Evolutionary conservation across 768 basidiomycete species (phyloP).

Genomic region (Kwoniella botswanensis): DNA sequence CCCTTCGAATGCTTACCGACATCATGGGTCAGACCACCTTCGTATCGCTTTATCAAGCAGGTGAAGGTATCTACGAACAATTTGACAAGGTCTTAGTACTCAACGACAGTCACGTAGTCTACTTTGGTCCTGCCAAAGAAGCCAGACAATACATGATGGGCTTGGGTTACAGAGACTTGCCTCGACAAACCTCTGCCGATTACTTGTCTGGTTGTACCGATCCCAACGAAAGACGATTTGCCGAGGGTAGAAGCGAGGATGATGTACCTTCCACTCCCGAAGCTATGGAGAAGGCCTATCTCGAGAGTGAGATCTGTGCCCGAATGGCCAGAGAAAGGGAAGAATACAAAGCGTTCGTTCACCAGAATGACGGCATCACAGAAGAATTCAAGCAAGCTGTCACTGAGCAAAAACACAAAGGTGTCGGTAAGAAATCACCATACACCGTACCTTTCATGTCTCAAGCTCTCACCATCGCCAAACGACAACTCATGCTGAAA

Average conservation of each 20-base stretch:
- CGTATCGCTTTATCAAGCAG: constrained; percentile 85
- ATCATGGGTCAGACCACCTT: constrained; percentile 63
- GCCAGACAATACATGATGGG: constrained; percentile 76
- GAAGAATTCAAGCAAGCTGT: constrained; percentile 80
- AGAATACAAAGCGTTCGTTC: constrained; percentile 70
- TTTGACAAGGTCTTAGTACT: constrained; percentile 88
- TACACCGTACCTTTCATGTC: constrained; percentile 79
- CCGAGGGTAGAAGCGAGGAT: constrained; percentile 65
- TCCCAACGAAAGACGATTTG: constrained; percentile 68
- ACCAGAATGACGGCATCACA: constrained; percentile 62
- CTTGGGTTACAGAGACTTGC: constrained; percentile 71
- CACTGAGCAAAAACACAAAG: constrained; percentile 76
- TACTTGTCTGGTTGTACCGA: constrained; percentile 69
- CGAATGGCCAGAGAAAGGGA: constrained; percentile 63
- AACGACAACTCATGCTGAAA: constrained; percentile 71
- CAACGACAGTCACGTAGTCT: constrained; percentile 74
- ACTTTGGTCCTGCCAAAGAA: constrained; percentile 70
- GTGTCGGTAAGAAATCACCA: constrained; percentile 72
- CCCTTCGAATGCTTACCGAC: constrained; percentile 80
- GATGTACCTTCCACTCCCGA: constrained; percentile 74
- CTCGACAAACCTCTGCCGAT: constrained; percentile 83
- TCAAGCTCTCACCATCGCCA: constrained; percentile 73
- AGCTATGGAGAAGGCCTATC: constrained; percentile 70
- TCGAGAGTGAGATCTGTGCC: constrained; percentile 61
- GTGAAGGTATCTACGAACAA: constrained; percentile 64